Base-by-base conservation (phyloP, 768 basidiomycete genomes). In the Russula sp. region DNA sequence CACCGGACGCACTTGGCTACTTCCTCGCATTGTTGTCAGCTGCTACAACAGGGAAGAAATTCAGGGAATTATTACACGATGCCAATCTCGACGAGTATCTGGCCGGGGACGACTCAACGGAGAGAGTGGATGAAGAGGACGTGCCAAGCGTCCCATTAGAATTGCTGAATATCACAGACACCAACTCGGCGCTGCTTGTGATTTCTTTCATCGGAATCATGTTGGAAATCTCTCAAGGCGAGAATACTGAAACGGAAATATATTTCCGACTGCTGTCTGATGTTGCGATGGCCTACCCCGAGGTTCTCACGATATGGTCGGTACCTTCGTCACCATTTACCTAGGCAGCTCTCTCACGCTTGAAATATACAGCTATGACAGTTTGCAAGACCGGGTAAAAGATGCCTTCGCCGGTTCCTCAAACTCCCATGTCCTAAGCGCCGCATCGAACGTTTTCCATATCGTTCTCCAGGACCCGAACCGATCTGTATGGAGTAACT, bases 181-280 rank as follows among this genome's bases (percentile, higher is more conserved):
- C 77, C 54, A 82, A 79, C 16, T 82, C 81, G 6, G 92, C 92
- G 1, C 77, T 96, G 10, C 80, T 95, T 11, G 79, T 86, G 6
- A 82, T 86, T 48, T 88, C 92, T 1, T 89, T 95, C 70, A 78
- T 87, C 44, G 84, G 84, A 3, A 85, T 89, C 1, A 89, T 95
- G 74, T 78, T 94, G 16, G 77, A 78, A 50, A 88, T 84, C 8
- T 86, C 90, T 1, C 87, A 91, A 70, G 86, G 88, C 3, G 90
- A 92, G 66, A 90, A 92, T 67, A 78, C 80, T 1, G 94, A 97
- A 75, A 87, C 87, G 2, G 84, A 92, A 72, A 87, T 94, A 46
- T 74, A 95, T 51, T 94, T 89, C 73, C 80, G 80, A 53, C 73
- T 96, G 36, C 79, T 97, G 34, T 83, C 89, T 34, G 87, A 92